phyloP scores from a whole-genome alignment of 768 basidiomycete species.

The Agaricus sinodeliciosus region DNA sequence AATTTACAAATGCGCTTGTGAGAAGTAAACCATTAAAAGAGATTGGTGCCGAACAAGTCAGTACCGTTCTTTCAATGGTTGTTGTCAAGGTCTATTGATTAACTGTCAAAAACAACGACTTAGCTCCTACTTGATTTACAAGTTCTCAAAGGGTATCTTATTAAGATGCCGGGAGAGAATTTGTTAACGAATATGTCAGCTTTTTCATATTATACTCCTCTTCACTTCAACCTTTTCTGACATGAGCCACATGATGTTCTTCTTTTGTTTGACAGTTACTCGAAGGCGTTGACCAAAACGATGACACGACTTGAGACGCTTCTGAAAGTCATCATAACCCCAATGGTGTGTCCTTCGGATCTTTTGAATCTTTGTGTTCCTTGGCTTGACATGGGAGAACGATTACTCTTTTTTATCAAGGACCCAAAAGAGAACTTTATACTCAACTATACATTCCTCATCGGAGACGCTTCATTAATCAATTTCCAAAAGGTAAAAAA shows the following conservation, averaged over 20 bases:
- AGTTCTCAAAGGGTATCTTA: constrained; percentile 72
- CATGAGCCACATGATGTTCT: constrained; percentile 1
- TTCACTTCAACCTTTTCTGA: neutral
- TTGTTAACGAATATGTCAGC: constrained; percentile 46
- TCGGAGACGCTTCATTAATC: constrained; percentile 90
- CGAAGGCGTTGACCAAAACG: constrained; percentile 73
- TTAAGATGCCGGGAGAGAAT: constrained; percentile 76
- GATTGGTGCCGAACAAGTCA: constrained; percentile 91
- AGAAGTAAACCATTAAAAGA: constrained; percentile 87
- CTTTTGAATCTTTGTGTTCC: neutral
- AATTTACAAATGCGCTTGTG: constrained; percentile 86
- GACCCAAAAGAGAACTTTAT: constrained; percentile 94
- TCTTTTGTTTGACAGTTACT: constrained; percentile 49
- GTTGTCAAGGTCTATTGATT: no score
- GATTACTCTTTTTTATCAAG: constrained; percentile 26
- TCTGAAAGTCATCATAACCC: constrained; percentile 92
- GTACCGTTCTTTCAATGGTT: neutral
- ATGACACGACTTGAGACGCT: constrained; percentile 83
- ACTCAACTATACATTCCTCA: constrained; percentile 89
- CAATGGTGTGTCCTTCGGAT: constrained; percentile 53
- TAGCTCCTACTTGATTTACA: constrained; percentile 83
- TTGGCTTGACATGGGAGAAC: no score
- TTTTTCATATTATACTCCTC: neutral
- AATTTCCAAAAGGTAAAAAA: constrained; percentile 91
- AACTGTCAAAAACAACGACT: neutral